Percentiles rank a stretch among this genome's conserved stretches.
Evolutionary conservation across 305 asterid species (phyloP).

Genomic region (Caryopteris hybrid): DNA sequence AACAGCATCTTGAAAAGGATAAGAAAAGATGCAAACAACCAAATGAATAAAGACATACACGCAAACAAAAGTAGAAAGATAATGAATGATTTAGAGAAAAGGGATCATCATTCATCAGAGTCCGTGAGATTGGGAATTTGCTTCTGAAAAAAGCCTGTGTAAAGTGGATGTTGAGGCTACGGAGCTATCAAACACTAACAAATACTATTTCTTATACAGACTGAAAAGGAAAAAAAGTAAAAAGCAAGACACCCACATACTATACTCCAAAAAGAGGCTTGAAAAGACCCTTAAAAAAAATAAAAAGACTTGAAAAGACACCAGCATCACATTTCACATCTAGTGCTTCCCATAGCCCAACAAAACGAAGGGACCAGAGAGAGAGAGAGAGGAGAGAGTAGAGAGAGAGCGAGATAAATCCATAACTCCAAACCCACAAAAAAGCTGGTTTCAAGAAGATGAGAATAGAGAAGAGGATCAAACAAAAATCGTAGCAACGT

Average conservation of each 20-base stretch:
- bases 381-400: too few relatives aligned
- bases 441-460: too few relatives aligned
- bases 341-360: too few relatives aligned
- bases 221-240: background rate
- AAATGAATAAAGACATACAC: constrained; percentile 16
- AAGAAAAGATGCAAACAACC: constrained; percentile 20
- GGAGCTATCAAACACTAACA: background rate
- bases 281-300: too few relatives aligned
- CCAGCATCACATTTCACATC: constrained; percentile 45
- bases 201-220: background rate
- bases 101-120: constrained; percentile 19
- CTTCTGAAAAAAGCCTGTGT: constrained; percentile 25
- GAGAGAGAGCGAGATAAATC: too few relatives aligned
- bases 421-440: too few relatives aligned
- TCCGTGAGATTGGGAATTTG: constrained; percentile 6
- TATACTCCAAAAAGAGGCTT: constrained; percentile 27
- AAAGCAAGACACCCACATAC: background rate
- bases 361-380: too few relatives aligned
- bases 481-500: too few relatives aligned
- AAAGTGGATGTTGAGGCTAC: constrained; percentile 18
- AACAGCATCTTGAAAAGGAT: constrained; percentile 12
- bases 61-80: constrained; percentile 4
- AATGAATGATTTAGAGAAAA: constrained; percentile 15
- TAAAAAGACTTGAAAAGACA: too few relatives aligned
- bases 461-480: too few relatives aligned